Conservation (phyloP, 2,329 filamentous ascomycete genomes). For the Hypoxylon sp. region DNA sequence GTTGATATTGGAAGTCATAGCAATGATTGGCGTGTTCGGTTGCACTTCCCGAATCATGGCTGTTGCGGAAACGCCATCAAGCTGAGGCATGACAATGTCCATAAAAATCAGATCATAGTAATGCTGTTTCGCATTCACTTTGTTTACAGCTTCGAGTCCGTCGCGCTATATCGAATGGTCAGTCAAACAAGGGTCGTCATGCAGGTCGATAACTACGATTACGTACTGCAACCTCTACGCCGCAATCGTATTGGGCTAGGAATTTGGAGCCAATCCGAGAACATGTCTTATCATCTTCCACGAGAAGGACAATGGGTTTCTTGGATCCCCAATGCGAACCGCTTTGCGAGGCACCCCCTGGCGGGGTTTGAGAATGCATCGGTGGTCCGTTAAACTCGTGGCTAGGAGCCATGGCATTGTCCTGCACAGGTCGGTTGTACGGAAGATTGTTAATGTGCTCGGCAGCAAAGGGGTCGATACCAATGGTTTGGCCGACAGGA, state of each 20-base stretch:
- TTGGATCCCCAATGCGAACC: conserved; percentile 70
- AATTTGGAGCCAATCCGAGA: conserved; percentile 78
- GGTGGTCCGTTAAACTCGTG: conserved; percentile 56
- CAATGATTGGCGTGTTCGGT: conserved; percentile 87
- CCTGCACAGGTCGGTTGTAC: conserved; percentile 79
- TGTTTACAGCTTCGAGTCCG: conserved; percentile 91
- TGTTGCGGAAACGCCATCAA: conserved; percentile 95
- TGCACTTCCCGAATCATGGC: conserved; percentile 92
- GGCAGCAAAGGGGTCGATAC: conserved; percentile 94
- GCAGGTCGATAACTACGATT: conserved; percentile 10
- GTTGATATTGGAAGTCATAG: conserved; percentile 98
- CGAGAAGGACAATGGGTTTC: conserved; percentile 86
- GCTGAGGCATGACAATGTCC: conserved; percentile 97
- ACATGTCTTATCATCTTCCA: conserved; percentile 84
- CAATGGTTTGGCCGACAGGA: conserved; percentile 89
- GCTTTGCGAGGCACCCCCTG: conserved; percentile 49
- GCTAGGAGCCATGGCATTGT: conserved; percentile 60
- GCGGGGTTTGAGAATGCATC: conserved; percentile 55
- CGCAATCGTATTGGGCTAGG: conserved; percentile 74
- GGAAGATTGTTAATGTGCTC: conserved; percentile 96
- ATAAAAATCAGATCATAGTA: conserved; percentile 81
- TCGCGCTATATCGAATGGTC: conserved; percentile 72
- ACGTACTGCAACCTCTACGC: conserved; percentile 77
- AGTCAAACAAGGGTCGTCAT: conserved; percentile 27
- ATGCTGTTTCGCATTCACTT: conserved; percentile 71